A percentile compares a stretch with the other conserved stretches of the same genome.
phyloP scores from a whole-genome alignment of 345 rosid genomes.

The Citrus mangshanensis region DNA sequence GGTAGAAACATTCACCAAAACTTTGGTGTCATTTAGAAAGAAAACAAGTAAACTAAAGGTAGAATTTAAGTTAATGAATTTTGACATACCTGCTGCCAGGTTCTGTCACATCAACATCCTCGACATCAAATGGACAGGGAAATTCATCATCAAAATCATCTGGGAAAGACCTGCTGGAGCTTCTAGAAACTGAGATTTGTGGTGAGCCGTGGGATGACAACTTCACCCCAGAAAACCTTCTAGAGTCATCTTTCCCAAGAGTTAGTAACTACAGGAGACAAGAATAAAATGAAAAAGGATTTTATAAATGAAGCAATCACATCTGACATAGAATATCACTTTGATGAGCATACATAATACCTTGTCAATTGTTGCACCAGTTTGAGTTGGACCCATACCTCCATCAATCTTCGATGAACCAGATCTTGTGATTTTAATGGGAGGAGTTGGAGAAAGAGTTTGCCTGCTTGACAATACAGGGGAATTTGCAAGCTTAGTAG shows the following conservation, averaged over 20 bases:
- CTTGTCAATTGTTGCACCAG: slow-evolving; percentile 55
- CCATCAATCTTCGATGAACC: slow-evolving; percentile 39
- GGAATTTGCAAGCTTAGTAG: slow-evolving; percentile 32
- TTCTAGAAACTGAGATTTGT: slow-evolving; percentile 59
- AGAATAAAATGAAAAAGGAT: slow-evolving; percentile 3
- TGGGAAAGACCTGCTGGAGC: slow-evolving; percentile 70
- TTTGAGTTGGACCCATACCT: slow-evolving; percentile 35
- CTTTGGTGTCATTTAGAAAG: not conserved
- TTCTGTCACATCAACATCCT: slow-evolving; percentile 57
- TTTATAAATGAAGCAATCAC: slow-evolving; percentile 1
- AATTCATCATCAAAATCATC: slow-evolving; percentile 88
- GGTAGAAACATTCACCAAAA: not conserved
- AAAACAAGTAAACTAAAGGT: not conserved
- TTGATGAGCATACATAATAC: slow-evolving; percentile 33
- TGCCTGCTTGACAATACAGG: slow-evolving; percentile 45
- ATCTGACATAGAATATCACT: not conserved
- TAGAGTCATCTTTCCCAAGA: slow-evolving; percentile 52
- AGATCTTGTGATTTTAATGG: slow-evolving; percentile 43
- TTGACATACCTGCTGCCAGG: slow-evolving; percentile 60
- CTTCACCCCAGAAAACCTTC: slow-evolving; percentile 47
- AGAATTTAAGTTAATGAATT: not conserved
- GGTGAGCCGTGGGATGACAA: slow-evolving; percentile 50
- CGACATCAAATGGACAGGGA: slow-evolving; percentile 81
- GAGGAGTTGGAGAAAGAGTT: slow-evolving; percentile 55
- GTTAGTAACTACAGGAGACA: slow-evolving; percentile 36